Base-by-base conservation (phyloP, 768 basidiomycete genomes). In the Macrocybe gigantea region DNA sequence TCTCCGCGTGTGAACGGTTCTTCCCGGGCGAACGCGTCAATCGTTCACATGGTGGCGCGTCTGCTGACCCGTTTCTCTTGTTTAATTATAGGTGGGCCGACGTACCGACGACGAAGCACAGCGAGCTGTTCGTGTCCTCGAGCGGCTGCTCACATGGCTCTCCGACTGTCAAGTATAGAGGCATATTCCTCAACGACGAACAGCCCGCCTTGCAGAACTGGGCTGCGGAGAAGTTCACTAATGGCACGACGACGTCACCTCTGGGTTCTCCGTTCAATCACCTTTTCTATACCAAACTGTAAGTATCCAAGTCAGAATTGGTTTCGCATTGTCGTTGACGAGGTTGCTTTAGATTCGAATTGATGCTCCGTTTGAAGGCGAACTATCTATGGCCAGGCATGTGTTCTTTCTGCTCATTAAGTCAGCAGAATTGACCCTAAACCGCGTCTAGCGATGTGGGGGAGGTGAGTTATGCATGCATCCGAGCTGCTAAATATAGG, bases 161-260 rank as follows among this genome's bases (percentile, higher is more conserved):
- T 11, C 84, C 85, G 2, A 79, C 78, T 6, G 82, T 88, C 48
- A 79, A 85, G 57, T 86, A 82, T 55, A 76, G 85, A 33, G 85
- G 79, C 10, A 76, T 86, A 38, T 83, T 88, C 68, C 63, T 88
- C 52, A 88, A 88, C 58, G 85, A 88, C 53, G 86, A 88, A 59
- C 80, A 85, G 56, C 86, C 86, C 6, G 78, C 79, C 30, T 59
- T 87, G 44, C 78, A 80, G 53, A 80, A 77, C 54, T 88, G 86
- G 86, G 85, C 83, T 10, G 68, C 73, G 53, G 79, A 79, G 51
- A 81, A 79, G 53, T 86, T 82, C 60, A 82, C 79, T 7, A 82
- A 83, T 49, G 80, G 80, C 2, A 78, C 79, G 4, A 79, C 79
- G 5, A 65, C 72, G 0, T 45, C 65, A 1, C 60, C 70, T 31